Evolutionary conservation across 345 rosid genomes (phyloP), one percentile per base, ranked within the genome.

Genomic region (Fremontodendron californicum): DNA sequence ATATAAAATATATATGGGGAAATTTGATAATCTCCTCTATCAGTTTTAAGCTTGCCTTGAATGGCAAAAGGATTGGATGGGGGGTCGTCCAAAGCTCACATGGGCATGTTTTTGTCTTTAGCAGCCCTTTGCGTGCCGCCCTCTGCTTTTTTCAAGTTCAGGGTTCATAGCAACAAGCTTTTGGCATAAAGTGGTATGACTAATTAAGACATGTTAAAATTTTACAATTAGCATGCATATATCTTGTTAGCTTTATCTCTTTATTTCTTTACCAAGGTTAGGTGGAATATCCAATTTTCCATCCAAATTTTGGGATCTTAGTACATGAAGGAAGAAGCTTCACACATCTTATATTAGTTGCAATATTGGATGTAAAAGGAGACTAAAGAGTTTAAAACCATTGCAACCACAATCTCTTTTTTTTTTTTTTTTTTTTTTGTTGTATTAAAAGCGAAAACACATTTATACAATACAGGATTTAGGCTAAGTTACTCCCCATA

Each of bases 61-160:
- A 65, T 40, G 71, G 57, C 25, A 19, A 49, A 48, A 48, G 37
- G 33, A 21, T 23, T 21, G 40, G 54, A 18, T 23, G 12, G 57
- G 57, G 19, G 57, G 4, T 1, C 2, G 23, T 51, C 57, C 21
- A 8, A 18, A n/a, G 23, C 57, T 51, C 18, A 51, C 21, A 51
- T 49, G 75, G 73, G 52, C 35, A 43, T 42, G 48, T 37, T 23
- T 21, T 43, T 21, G 33, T 42, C 31, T 43, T 25, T n/a, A 11
- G 31, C 43, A 31, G 11, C 67, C 42, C 42, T 31, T 57, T 77
- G 79, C 79, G 74, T 77, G 74, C 68, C 79, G 74, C 68, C 74
- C 58, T 25, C 21, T 55, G 16, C 74, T 29, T 77, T 77, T 63
- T 42, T 49, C 15, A 11, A 6, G 72, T 63, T 64, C 62, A 42